Base-by-base conservation (phyloP, 164 flowering plant species). In the Cinnamomum micranthum region DNA sequence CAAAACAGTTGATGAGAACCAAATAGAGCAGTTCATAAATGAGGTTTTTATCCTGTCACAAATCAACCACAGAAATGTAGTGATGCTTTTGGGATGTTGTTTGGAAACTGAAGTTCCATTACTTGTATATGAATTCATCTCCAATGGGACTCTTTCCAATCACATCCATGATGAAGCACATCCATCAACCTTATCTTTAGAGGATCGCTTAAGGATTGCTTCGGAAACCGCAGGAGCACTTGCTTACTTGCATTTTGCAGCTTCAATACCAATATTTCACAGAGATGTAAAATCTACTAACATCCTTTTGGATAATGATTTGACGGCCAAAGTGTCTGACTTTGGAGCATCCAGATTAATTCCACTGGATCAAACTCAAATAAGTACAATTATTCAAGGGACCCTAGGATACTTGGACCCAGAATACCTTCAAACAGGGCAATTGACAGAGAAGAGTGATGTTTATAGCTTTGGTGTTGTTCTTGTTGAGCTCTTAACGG, bases 21-120 rank as follows among this genome's bases (percentile, higher is more conserved):
- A 81, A 66, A 73, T 81, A 10, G 79, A 76, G 25, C 81, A 78
- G 19, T 75, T 81, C 41, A 77, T 81, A 10, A 81, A 81, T 28
- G 82, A 77, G 75, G 74, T 80, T 2, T 65, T 60, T 3, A 75
- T 80, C 64, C 9, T 64, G 12, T 64, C 79, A 50, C 82, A 74
- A 50, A 70, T 80, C 31, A 80, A 80, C 52, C 82, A 76, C 60
- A 27, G 68, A 15, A 79, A 79, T 64, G 76, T 79, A 17, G 77
- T 80, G 47, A 80, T 72, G 69, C 70, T 80, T 1, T 55, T 77
- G 52, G 80, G 82, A 0, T 80, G 82, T 62, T 80, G 82, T 50
- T 51, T 80, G 25, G 82, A 80, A 69, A 72, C 80, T 6, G 71
- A 77, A 27, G 76, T 77, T 31, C 83, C 83, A 1, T 62, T 77